Evolutionary conservation across 345 rosid genomes (phyloP).

Genomic region (Brassica rapa): DNA sequence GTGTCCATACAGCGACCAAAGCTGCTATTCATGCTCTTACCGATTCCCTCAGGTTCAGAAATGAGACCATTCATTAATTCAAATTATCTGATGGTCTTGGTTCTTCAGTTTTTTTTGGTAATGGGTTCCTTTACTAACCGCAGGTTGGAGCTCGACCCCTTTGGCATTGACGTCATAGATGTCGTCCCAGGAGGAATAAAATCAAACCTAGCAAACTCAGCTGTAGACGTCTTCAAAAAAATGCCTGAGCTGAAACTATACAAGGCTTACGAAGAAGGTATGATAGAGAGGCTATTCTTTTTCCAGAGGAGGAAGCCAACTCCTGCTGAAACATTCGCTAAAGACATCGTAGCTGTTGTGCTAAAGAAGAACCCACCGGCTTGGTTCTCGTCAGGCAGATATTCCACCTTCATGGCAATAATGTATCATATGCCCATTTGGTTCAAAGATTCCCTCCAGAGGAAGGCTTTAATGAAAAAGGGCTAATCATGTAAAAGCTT

Average conservation of each 20-base stretch:
- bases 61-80: background rate
- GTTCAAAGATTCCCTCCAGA: conserved; percentile 55
- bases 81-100: background rate
- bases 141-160: conserved; percentile 76
- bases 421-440: conserved; percentile 68
- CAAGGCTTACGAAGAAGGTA: conserved; percentile 63
- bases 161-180: conserved; percentile 73
- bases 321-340: conserved; percentile 74
- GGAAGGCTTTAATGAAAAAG: conserved; percentile 51
- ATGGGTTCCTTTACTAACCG: background rate
- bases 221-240: conserved; percentile 49
- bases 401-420: conserved; percentile 55
- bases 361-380: conserved; percentile 70
- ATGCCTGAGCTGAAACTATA: conserved; percentile 82
- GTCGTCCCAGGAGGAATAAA: conserved; percentile 80
- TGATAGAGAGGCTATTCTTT: conserved; percentile 53
- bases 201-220: conserved; percentile 75
- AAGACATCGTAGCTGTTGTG: conserved; percentile 55
- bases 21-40: background rate
- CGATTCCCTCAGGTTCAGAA: background rate
- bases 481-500: conserved; percentile 10
- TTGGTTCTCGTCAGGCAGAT: conserved; percentile 73
- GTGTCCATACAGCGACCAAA: background rate
- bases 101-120: background rate
- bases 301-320: conserved; percentile 60